Conservation (phyloP, 106 monocot species). For the Iris macrosiphon region DNA sequence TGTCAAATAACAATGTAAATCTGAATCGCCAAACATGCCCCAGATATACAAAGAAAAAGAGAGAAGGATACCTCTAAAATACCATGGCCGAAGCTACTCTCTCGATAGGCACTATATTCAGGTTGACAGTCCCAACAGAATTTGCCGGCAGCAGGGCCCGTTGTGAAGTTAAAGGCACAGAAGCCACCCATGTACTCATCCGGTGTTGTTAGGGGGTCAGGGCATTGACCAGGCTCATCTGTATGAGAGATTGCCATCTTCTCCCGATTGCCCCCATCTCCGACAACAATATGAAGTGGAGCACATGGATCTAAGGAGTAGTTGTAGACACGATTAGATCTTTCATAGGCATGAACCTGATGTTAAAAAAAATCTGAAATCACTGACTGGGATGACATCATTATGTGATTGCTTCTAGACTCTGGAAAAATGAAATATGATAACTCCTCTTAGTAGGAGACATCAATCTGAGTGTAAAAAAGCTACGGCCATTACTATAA, state of each 20-base stretch:
- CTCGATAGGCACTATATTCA: conserved; percentile 55
- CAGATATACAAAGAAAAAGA: not conserved
- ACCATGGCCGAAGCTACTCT: conserved; percentile 77
- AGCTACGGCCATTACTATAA: no score
- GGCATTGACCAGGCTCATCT: conserved; percentile 76
- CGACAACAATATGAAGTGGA: conserved; percentile 69
- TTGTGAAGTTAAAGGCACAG: conserved; percentile 74
- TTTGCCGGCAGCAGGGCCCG: conserved; percentile 54
- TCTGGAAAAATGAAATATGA: not conserved
- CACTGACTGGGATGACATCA: not conserved
- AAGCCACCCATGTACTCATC: conserved; percentile 47
- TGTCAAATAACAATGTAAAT: no score
- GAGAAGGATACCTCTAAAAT: conserved; percentile 66
- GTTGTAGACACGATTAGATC: conserved; percentile 87
- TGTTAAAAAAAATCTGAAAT: not conserved
- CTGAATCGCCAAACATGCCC: no score
- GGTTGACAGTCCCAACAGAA: conserved; percentile 65
- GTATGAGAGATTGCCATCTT: conserved; percentile 75
- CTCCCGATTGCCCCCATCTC: conserved; percentile 92
- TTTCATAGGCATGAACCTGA: conserved; percentile 94
- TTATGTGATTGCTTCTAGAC: no score
- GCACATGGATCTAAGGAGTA: conserved; percentile 69
- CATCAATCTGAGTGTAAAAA: not conserved
- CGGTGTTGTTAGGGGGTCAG: conserved; percentile 39
- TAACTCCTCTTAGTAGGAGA: not conserved